phyloP scores from a whole-genome alignment of 805 yeast genomes.

The Myxozyma neglecta region DNA sequence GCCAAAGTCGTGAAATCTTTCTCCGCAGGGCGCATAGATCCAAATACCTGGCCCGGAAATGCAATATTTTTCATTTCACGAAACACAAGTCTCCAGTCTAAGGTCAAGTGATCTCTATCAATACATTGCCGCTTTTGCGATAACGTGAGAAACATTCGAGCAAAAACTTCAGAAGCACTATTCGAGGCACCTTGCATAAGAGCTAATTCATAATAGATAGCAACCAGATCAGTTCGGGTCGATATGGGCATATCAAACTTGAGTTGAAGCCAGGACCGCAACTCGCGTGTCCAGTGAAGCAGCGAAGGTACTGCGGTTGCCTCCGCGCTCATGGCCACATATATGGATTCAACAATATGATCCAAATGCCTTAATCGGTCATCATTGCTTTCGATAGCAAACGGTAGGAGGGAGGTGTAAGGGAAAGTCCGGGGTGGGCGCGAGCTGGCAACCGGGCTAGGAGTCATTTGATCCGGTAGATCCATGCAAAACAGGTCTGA shows the following conservation, averaged over 20 bases:
- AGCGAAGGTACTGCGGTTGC: conserved; percentile 74
- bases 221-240: conserved; percentile 59
- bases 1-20: conserved; percentile 10
- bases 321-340: conserved; percentile 70
- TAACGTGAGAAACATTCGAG: conserved; percentile 59
- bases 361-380: conserved; percentile 74
- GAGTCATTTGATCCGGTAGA: not conserved
- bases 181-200: conserved; percentile 67
- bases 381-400: conserved; percentile 62
- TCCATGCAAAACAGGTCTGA: not conserved
- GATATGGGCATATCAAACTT: conserved; percentile 75
- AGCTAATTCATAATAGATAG: conserved; percentile 69
- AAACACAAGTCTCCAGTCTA: conserved; percentile 55
- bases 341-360: conserved; percentile 76
- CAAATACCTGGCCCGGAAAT: conserved; percentile 16
- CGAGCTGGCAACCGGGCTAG: not conserved
- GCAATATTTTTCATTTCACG: conserved; percentile 39
- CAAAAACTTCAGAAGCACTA: conserved; percentile 58
- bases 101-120: conserved; percentile 44
- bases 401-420: conserved; percentile 61
- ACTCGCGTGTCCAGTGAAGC: conserved; percentile 83
- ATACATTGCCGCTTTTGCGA: conserved; percentile 51
- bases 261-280: conserved; percentile 73
- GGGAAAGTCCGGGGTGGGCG: conserved; percentile 42
- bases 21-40: not conserved